Base-by-base conservation (phyloP, 495 filamentous ascomycete species). In the Xeromyces bisporus region DNA sequence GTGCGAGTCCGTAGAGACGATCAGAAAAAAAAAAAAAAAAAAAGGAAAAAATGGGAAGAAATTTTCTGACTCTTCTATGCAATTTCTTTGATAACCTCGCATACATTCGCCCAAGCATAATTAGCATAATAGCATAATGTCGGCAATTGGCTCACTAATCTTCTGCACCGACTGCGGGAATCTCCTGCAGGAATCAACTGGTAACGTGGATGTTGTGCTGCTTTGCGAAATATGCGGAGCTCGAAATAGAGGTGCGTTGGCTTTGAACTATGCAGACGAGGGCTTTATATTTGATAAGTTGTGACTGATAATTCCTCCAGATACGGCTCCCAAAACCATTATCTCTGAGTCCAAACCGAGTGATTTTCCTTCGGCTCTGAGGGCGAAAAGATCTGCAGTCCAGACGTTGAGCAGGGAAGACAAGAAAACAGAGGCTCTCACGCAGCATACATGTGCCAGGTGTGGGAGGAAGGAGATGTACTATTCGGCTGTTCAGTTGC, bases 141-240 rank as follows among this genome's bases (percentile, higher is more conserved):
- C 87, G 35, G 71, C 75, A 7, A 80, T 93, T 37, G 87, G 84
- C 15, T 89, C 84, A 17, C 62, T 93, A 18, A 73, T 93, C 24
- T 97, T 97, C 58, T 94, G 89, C 58, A 83, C 73, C 11, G 82
- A 85, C 49, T 93, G 87, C 51, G 86, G 87, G 28, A 87, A 92
- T 52, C 67, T 94, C 2, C 68, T 97, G 27, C 81, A 89, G 15
- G 67, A 71, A 15, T 80, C 80, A 14, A 73, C 76, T 29, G 80
- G 82, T 23, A 69, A 72, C 38, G 61, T 69, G 33, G 76, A 82
- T 45, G 75, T 74, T 10, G 71, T 79, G 33, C 55, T 97, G 14
- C 58, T 64, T 38, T 97, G 87, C 61, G 74, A 77, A 41, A 74
- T 85, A 42, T 97, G 89, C 53, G 82, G 82, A 28, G 65, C 78